Evolutionary conservation across 768 basidiomycete genomes (phyloP).

Genomic region (Suillus paluster): DNA sequence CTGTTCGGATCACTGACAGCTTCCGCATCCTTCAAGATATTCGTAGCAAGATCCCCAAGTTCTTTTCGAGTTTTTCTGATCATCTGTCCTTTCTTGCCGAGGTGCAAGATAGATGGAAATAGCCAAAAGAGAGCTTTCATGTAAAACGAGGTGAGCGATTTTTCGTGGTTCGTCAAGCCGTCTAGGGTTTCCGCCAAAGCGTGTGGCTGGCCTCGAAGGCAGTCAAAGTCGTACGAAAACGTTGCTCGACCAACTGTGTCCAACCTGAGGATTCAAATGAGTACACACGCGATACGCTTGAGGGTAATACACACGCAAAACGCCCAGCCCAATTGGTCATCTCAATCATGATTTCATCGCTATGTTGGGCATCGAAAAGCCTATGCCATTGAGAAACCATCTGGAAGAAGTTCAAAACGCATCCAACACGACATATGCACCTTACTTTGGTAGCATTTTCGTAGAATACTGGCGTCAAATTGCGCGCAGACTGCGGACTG

Average conservation of each 20-base stretch:
- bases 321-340: conserved; percentile 62
- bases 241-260: conserved; percentile 66
- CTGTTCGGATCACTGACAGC: conserved; percentile 45
- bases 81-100: conserved; percentile 63
- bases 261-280: conserved; percentile 40
- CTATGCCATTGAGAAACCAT: conserved; percentile 55
- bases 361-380: conserved; percentile 45
- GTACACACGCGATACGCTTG: background rate
- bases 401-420: conserved; percentile 22
- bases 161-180: conserved; percentile 63
- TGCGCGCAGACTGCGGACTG: conserved; percentile 58
- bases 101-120: conserved; percentile 55
- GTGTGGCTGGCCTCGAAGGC: conserved; percentile 53
- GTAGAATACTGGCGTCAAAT: conserved; percentile 54
- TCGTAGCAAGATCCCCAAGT: conserved; percentile 53
- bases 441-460: conserved; percentile 53
- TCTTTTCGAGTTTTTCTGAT: conserved; percentile 57
- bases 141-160: conserved; percentile 60
- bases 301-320: conserved; percentile 53
- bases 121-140: conserved; percentile 69
- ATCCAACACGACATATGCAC: background rate
- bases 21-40: conserved; percentile 61
- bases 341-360: conserved; percentile 52
- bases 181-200: conserved; percentile 57
- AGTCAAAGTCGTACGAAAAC: conserved; percentile 64